phyloP scores from a whole-genome alignment of 768 basidiomycete genomes.

The Kwoniella shandongensis region DNA sequence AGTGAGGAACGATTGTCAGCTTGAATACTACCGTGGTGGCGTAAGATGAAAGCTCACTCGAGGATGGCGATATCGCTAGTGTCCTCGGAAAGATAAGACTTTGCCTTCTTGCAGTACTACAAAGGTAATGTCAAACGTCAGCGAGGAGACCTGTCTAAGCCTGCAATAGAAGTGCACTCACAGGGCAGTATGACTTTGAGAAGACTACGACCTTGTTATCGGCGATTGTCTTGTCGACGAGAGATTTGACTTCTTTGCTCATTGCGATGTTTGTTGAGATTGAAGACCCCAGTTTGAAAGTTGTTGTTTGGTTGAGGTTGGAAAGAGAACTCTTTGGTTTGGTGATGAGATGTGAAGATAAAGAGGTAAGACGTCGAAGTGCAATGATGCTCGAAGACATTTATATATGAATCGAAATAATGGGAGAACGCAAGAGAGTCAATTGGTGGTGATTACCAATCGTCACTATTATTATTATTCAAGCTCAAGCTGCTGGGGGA shows the following conservation, averaged over 20 bases:
- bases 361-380: conserved; percentile 22
- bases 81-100: conserved; percentile 32
- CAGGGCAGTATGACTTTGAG: conserved; percentile 51
- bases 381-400: conserved; percentile 21
- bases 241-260: conserved; percentile 42
- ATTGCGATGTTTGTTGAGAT: conserved; percentile 35
- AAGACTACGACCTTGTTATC: conserved; percentile 49
- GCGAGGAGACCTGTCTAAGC: too few species aligned
- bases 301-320: conserved; percentile 1
- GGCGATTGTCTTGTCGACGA: conserved; percentile 43
- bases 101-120: conserved; percentile 44
- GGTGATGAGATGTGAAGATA: conserved; percentile 16
- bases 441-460: conserved; percentile 1
- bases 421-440: background rate
- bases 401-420: conserved; percentile 10
- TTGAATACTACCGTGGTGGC: background rate
- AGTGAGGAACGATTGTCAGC: conserved; percentile 4
- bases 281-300: conserved; percentile 47
- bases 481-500: too few species aligned
- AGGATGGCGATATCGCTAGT: conserved; percentile 36
- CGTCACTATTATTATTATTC: background rate
- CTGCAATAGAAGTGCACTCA: too few species aligned
- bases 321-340: background rate
- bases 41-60: conserved; percentile 25
- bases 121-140: background rate